A percentile compares a stretch with the other conserved stretches of the same genome.
phyloP scores from a whole-genome alignment of 2,329 filamentous ascomycete genomes.

The Ascochyta koolunga region DNA sequence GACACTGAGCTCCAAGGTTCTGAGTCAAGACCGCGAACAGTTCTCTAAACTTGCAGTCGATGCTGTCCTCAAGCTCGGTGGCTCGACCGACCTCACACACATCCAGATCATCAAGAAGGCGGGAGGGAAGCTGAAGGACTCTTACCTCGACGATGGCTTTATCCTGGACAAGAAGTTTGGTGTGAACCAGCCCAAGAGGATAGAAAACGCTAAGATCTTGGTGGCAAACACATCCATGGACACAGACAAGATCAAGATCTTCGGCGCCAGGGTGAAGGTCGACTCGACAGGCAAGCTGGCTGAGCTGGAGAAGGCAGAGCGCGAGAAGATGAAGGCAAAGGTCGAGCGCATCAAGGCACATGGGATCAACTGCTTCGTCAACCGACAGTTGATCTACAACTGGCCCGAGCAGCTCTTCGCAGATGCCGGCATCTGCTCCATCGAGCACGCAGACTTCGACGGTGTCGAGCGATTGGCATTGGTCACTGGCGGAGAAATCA shows the following conservation, averaged over 20 bases:
- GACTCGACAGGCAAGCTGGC: conserved; percentile 94
- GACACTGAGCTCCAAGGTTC: conserved; percentile 95
- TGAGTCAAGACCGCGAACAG: conserved; percentile 90
- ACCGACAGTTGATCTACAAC: conserved; percentile 99
- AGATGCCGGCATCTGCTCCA: conserved; percentile 96
- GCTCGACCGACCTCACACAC: conserved; percentile 91
- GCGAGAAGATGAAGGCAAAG: conserved; percentile 99
- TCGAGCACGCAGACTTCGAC: conserved; percentile 98
- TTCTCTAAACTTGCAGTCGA: conserved; percentile 90
- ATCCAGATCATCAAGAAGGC: conserved; percentile 99
- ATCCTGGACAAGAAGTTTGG: conserved; percentile 99
- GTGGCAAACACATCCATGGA: conserved; percentile 99
- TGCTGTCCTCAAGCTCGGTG: conserved; percentile 86
- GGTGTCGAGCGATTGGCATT: conserved; percentile 93
- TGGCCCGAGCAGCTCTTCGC: conserved; percentile 99
- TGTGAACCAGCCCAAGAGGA: conserved; percentile 94
- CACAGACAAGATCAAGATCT: conserved; percentile 99
- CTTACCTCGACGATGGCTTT: conserved; percentile 96
- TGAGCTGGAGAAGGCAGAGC: conserved; percentile 97
- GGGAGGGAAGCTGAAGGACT: conserved; percentile 95
- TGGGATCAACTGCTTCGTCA: conserved; percentile 99
- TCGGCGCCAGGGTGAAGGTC: conserved; percentile 95
- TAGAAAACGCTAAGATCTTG: conserved; percentile 98
- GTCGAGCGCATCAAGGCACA: conserved; percentile 98
- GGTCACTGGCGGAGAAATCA: conserved; percentile 96